Percentiles rank a stretch among this genome's conserved stretches.
phyloP scores from a whole-genome alignment of 192 early-diverging fungal species.

The Entomortierella beljakovae region DNA sequence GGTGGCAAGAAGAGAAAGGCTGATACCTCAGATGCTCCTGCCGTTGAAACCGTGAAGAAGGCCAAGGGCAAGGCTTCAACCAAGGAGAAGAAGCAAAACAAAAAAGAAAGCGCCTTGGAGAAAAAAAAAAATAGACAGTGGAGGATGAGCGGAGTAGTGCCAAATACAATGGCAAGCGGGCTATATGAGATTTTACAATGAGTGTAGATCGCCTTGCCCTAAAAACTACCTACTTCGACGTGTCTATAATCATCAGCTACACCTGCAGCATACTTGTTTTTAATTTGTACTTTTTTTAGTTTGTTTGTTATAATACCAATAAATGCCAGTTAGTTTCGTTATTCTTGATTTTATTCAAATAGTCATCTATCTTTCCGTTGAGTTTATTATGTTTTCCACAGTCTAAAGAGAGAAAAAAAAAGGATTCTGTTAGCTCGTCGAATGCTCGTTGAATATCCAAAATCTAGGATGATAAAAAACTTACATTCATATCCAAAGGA shows the following conservation, averaged over 20 bases:
- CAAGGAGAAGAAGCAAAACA: constrained; percentile 21
- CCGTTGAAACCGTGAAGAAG: constrained; percentile 32
- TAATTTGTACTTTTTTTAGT: too few relatives aligned
- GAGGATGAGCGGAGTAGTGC: background rate
- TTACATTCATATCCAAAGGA: constrained; percentile 54
- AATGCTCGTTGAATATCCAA: background rate
- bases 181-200: too few relatives aligned
- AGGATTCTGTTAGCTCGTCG: background rate
- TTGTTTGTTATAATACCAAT: too few relatives aligned
- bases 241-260: too few relatives aligned
- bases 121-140: background rate
- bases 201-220: too few relatives aligned
- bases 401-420: constrained; percentile 11
- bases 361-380: constrained; percentile 23
- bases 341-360: too few relatives aligned
- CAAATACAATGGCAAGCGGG: too few relatives aligned
- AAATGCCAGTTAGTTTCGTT: too few relatives aligned
- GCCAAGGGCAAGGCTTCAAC: constrained; percentile 40
- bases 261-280: too few relatives aligned
- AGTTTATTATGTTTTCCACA: constrained; percentile 27
- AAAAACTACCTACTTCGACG: too few relatives aligned
- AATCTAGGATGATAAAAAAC: constrained; percentile 8
- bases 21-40: constrained; percentile 6
- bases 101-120: background rate
- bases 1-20: constrained; percentile 39